phyloP scores from a whole-genome alignment of 2,329 filamentous ascomycete species.

The Ceratocystis cacaofunesta region DNA sequence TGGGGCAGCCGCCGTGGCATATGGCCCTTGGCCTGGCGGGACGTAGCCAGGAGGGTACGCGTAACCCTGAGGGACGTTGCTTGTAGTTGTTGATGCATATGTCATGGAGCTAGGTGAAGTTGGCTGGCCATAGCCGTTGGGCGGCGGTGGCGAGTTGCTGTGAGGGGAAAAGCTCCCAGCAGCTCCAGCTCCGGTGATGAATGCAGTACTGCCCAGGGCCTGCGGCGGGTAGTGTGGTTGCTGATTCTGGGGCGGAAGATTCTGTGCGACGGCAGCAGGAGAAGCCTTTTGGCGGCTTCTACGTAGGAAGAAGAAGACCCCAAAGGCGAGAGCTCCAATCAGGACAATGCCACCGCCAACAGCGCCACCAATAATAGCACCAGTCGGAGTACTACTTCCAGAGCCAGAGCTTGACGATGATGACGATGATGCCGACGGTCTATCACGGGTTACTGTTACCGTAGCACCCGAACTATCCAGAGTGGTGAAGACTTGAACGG shows the following conservation, averaged over 20 bases:
- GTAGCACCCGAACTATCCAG: not conserved
- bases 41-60: constrained; percentile 18
- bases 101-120: not conserved
- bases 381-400: constrained; percentile 23
- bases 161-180: not conserved
- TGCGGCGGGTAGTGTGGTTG: not conserved
- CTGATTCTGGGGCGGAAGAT: not conserved
- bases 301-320: constrained; percentile 29
- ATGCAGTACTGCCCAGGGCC: not conserved
- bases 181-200: not conserved
- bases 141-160: not conserved
- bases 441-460: not conserved
- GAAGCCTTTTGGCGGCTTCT: constrained; percentile 19
- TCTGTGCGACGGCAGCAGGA: not conserved
- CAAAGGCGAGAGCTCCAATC: constrained; percentile 28
- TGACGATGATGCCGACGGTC: not conserved
- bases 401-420: constrained; percentile 4
- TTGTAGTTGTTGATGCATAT: constrained; percentile 17
- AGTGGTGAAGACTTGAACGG: constrained; percentile 13
- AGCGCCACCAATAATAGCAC: constrained; percentile 26
- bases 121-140: not conserved
- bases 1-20: constrained; percentile 16
- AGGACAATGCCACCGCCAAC: constrained; percentile 25
- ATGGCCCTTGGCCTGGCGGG: constrained; percentile 23
- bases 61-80: constrained; percentile 20